Conservation (phyloP, 192 early-diverging fungal species). For the Backusella morwellensis region DNA sequence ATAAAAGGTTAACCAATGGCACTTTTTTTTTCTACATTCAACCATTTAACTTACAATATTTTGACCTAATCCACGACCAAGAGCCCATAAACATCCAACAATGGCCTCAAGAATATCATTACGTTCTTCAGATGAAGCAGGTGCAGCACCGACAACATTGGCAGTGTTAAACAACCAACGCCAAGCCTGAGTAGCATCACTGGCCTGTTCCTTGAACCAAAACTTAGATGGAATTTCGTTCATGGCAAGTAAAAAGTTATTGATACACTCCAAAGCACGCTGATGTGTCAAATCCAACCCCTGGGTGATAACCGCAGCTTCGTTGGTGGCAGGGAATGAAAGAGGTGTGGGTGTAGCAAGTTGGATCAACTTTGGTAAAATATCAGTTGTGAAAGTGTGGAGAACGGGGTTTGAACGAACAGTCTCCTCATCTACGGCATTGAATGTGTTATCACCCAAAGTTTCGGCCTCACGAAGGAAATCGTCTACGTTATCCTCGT, state of each 20-base stretch:
- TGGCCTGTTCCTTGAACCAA: conserved; percentile 58
- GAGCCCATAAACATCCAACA: conserved; percentile 75
- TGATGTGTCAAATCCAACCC: conserved; percentile 59
- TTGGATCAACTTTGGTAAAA: conserved; percentile 47
- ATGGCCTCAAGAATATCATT: conserved; percentile 60
- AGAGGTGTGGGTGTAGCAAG: conserved; percentile 47
- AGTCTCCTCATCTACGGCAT: conserved; percentile 26
- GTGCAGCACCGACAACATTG: conserved; percentile 46
- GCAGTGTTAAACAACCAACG: conserved; percentile 58
- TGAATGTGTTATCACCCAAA: conserved; percentile 36
- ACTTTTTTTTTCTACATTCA: too few relatives aligned
- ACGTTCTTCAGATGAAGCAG: conserved; percentile 35
- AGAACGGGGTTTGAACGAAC: conserved; percentile 40
- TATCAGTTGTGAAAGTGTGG: conserved; percentile 43
- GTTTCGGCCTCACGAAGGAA: conserved; percentile 32
- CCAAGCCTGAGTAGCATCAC: conserved; percentile 55
- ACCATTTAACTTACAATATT: conserved; percentile 41
- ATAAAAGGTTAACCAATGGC: neutral
- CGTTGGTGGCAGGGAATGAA: conserved; percentile 39
- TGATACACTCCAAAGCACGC: conserved; percentile 69
- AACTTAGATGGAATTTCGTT: conserved; percentile 58
- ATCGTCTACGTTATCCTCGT: conserved; percentile 20
- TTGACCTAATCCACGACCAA: conserved; percentile 64
- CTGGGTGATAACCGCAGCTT: conserved; percentile 41
- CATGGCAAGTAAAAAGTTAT: conserved; percentile 76